Conservation (phyloP, 2,329 filamentous ascomycete species). For the Xylaria sp. region DNA sequence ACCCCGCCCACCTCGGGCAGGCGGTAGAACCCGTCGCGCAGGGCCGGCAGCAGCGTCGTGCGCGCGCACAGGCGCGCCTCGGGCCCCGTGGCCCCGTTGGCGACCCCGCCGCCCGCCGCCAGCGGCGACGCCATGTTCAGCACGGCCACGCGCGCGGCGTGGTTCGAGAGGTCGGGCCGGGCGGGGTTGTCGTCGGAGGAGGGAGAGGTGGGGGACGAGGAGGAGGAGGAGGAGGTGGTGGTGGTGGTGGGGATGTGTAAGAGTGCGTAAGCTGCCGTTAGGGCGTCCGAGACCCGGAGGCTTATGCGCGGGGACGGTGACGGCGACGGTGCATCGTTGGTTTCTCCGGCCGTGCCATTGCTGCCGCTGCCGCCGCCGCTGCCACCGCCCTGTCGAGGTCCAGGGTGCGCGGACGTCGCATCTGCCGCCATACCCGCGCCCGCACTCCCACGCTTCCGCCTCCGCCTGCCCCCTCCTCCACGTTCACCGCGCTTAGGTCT, state of each 20-base stretch:
- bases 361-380: background rate
- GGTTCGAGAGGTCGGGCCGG: constrained; percentile 20
- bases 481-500: no score
- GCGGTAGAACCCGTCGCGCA: constrained; percentile 61
- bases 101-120: constrained; percentile 62
- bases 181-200: constrained; percentile 23
- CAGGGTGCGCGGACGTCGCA: no score
- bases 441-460: no score
- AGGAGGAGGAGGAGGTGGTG: constrained; percentile 32
- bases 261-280: constrained; percentile 52
- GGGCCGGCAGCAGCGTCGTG: constrained; percentile 61
- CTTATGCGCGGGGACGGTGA: constrained; percentile 41
- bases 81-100: constrained; percentile 61
- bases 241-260: constrained; percentile 22
- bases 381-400: no score
- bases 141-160: constrained; percentile 48
- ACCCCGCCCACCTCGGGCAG: constrained; percentile 60
- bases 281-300: constrained; percentile 54
- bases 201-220: constrained; percentile 27
- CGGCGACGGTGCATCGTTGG: no score
- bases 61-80: constrained; percentile 65
- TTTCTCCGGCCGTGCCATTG: background rate
- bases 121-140: constrained; percentile 68
- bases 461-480: no score
- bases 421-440: no score